Evolutionary conservation across 2,329 filamentous ascomycete genomes (phyloP).

Genomic region (Penicillium sp.): DNA sequence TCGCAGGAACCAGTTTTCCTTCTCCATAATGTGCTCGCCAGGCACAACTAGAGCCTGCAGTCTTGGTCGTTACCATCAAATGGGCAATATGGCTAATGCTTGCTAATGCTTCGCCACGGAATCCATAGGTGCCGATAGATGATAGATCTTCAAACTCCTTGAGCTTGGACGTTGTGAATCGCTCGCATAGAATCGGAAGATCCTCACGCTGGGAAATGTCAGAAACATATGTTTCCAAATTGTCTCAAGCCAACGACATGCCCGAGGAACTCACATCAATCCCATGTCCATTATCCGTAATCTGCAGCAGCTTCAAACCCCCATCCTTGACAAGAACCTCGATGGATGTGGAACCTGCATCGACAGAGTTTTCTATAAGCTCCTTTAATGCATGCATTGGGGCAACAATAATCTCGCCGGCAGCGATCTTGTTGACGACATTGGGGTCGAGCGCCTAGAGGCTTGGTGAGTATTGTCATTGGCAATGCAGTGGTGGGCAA

Average conservation of each 20-base stretch:
- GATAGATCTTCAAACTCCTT: constrained; percentile 89
- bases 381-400: constrained; percentile 96
- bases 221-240: not conserved
- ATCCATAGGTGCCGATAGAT: constrained; percentile 93
- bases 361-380: constrained; percentile 93
- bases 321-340: constrained; percentile 94
- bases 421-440: constrained; percentile 98
- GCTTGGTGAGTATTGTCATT: not conserved
- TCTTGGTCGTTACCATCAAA: constrained; percentile 91
- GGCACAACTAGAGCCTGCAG: constrained; percentile 79
- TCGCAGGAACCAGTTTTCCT: constrained; percentile 76
- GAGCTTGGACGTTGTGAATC: constrained; percentile 95
- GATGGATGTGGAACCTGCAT: constrained; percentile 89
- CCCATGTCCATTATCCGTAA: constrained; percentile 94
- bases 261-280: constrained; percentile 69
- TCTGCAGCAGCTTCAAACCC: constrained; percentile 90
- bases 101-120: constrained; percentile 90
- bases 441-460: constrained; percentile 77
- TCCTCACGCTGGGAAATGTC: constrained; percentile 70
- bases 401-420: constrained; percentile 96
- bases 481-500: not conserved
- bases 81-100: constrained; percentile 99
- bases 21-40: constrained; percentile 87
- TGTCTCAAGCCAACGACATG: not conserved
- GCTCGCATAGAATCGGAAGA: constrained; percentile 84